These are phyloP conservation scores for Ceratocystis eucalypticola DNA, from an alignment of 2,329 filamentous ascomycete species.

Conservation along the genomic window DNA sequence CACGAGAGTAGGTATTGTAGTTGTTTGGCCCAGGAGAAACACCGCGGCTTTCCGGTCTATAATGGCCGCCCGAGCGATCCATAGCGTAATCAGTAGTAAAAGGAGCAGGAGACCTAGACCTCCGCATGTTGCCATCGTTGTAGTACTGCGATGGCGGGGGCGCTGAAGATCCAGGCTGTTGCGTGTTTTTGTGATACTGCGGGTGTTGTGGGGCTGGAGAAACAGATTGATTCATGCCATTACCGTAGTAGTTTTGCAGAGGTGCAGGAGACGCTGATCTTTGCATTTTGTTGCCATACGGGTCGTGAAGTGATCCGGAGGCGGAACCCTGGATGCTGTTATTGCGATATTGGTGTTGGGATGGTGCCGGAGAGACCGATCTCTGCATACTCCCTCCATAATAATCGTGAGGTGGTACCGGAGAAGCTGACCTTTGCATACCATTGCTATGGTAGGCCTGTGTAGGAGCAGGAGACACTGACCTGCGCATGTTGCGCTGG, in stretches of 20 bases:
- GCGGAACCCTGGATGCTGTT: constrained; percentile 18
- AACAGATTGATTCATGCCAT: constrained; percentile 17
- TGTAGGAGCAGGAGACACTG: constrained; percentile 18
- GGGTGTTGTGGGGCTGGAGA: constrained; percentile 22
- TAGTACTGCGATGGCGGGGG: constrained; percentile 13
- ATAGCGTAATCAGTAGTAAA: constrained; percentile 22
- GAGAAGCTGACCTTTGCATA: constrained; percentile 28
- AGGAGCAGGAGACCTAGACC: constrained; percentile 28
- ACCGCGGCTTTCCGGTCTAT: constrained; percentile 8
- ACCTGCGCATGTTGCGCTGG: constrained; percentile 20
- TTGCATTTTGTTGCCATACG: constrained; percentile 25
- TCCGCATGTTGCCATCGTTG: constrained; percentile 16
- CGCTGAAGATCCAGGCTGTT: constrained; percentile 10
- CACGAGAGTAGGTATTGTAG: constrained; percentile 24
- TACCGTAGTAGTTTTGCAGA: constrained; percentile 11
- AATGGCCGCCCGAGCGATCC: background rate
- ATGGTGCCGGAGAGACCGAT: constrained; percentile 18
- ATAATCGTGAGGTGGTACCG: constrained; percentile 27
- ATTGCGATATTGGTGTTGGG: constrained; percentile 10
- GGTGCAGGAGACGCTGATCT: constrained; percentile 14
- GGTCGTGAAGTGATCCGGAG: constrained; percentile 22
- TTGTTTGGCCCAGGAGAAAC: constrained; percentile 25
- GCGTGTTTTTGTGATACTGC: constrained; percentile 23
- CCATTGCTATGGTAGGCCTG: constrained; percentile 12
- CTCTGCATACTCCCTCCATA: constrained; percentile 19